A percentile compares a stretch with the other conserved stretches of the same genome.
Conservation (phyloP, 805 yeast species). For the Yarrowia sp. region DNA sequence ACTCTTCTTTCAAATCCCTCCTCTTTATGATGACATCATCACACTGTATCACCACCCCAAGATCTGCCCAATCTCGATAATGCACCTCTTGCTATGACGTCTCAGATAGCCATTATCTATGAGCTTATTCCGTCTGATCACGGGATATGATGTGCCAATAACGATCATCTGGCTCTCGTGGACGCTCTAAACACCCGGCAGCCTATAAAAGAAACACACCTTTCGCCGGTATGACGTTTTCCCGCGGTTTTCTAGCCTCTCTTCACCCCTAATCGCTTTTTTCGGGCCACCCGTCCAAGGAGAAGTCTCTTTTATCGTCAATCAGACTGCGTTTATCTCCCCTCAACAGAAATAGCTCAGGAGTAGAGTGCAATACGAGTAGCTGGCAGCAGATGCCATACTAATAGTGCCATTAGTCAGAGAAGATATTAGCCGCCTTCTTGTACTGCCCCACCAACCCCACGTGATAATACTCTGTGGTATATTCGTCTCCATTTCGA, state of each 20-base stretch:
- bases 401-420: too few species aligned
- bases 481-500: neutral
- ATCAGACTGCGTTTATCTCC: slow-evolving; percentile 5
- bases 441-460: too few species aligned
- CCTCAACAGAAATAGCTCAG: slow-evolving; percentile 24
- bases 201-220: neutral
- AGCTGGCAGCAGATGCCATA: too few species aligned
- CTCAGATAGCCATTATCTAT: slow-evolving; percentile 22
- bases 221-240: neutral
- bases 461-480: neutral
- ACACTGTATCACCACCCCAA: too few species aligned
- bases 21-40: too few species aligned
- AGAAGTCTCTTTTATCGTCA: slow-evolving; percentile 16
- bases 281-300: neutral
- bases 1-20: too few species aligned
- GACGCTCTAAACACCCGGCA: neutral
- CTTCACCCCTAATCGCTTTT: neutral
- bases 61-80: too few species aligned
- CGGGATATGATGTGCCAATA: slow-evolving; percentile 3
- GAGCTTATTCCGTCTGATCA: slow-evolving; percentile 12
- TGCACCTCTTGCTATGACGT: slow-evolving; percentile 2
- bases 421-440: too few species aligned
- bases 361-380: too few species aligned
- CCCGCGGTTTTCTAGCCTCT: neutral
- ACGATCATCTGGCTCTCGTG: neutral